Conservation (phyloP, 176 grass and related monocot species). For the Tillandsia fasciculata region DNA sequence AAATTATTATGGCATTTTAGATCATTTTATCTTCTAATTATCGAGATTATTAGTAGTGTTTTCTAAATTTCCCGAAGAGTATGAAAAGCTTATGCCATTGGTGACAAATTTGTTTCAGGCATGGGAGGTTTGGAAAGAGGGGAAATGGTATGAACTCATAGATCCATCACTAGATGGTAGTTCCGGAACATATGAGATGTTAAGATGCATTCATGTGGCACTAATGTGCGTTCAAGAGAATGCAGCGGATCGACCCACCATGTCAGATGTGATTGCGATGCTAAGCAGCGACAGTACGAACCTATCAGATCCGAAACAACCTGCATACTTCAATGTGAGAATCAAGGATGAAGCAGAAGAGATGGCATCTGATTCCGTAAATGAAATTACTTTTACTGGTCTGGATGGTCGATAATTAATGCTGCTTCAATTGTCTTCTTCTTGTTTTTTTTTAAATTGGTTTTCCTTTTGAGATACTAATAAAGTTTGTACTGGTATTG, state of each 20-base stretch:
- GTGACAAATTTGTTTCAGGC: not conserved
- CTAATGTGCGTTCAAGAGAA: slow-evolving; percentile 27
- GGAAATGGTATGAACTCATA: slow-evolving; percentile 9
- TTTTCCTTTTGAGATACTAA: too few species aligned
- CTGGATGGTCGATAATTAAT: not conserved
- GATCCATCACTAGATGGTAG: not conserved
- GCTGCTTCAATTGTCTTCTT: not conserved
- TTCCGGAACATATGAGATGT: not conserved
- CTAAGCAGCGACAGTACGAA: slow-evolving; percentile 1
- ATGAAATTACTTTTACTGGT: slow-evolving; percentile 21
- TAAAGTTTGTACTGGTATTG: too few species aligned
- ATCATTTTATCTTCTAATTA: not conserved
- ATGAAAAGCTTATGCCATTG: not conserved
- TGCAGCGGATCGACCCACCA: slow-evolving; percentile 20
- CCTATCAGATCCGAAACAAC: slow-evolving; percentile 21
- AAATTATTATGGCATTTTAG: not conserved
- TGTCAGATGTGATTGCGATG: slow-evolving; percentile 19
- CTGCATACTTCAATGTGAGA: slow-evolving; percentile 22
- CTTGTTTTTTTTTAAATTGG: too few species aligned
- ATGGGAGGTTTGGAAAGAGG: slow-evolving; percentile 22
- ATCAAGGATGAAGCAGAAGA: not conserved
- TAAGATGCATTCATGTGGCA: slow-evolving; percentile 23
- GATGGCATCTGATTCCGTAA: not conserved
- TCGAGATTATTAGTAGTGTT: not conserved
- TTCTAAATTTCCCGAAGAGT: not conserved